Evolutionary conservation across 306 rosid species (phyloP).

Genomic region (Cucurbita ficifolia): DNA sequence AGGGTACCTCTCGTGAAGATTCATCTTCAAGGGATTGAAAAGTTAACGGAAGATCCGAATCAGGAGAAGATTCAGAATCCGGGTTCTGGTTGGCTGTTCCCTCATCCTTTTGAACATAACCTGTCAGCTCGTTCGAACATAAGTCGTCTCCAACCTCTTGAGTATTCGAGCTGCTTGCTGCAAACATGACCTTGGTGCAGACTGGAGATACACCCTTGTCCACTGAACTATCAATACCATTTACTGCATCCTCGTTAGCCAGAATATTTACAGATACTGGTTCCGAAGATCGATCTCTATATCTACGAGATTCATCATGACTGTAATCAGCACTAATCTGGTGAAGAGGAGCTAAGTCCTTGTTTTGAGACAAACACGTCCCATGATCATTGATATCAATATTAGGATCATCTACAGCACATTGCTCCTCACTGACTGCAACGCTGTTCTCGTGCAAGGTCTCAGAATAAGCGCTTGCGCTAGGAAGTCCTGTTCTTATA

Average conservation of each 20-base stretch:
- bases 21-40: constrained; percentile 39
- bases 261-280: constrained; percentile 54
- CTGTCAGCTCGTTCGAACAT: constrained; percentile 22
- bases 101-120: constrained; percentile 27
- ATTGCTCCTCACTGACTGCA: constrained; percentile 10
- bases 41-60: constrained; percentile 33
- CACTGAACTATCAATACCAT: constrained; percentile 43
- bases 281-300: constrained; percentile 52
- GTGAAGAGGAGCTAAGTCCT: constrained; percentile 57
- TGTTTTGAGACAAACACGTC: constrained; percentile 41
- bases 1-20: constrained; percentile 35
- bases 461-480: constrained; percentile 27
- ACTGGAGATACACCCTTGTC: constrained; percentile 35
- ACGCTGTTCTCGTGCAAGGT: constrained; percentile 18
- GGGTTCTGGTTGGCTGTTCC: constrained; percentile 15
- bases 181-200: constrained; percentile 23
- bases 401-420: constrained; percentile 33
- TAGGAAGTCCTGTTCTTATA: constrained; percentile 23
- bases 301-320: constrained; percentile 48
- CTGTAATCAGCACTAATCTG: constrained; percentile 55
- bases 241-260: constrained; percentile 51
- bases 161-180: constrained; percentile 33
- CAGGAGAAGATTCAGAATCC: constrained; percentile 24
- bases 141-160: constrained; percentile 29
- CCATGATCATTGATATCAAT: constrained; percentile 24